phyloP scores from a whole-genome alignment of 2,329 filamentous ascomycete species.

The Aureobasidium musti region DNA sequence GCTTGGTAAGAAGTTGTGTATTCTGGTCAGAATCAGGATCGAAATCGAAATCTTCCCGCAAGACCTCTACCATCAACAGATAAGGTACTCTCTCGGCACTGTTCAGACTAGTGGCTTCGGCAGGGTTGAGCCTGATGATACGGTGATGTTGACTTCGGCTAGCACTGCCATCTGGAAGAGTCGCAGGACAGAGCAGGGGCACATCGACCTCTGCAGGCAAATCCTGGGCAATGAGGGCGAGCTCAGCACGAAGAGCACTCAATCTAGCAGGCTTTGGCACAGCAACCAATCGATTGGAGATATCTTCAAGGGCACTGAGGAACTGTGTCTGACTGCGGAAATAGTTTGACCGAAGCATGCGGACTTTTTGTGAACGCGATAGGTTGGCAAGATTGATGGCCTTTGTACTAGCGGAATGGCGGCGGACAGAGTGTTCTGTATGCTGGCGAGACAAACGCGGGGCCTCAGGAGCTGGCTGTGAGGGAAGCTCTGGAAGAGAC shows the following conservation, averaged over 20 bases:
- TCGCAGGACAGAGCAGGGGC: constrained; percentile 76
- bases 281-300: constrained; percentile 79
- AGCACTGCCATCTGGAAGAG: constrained; percentile 70
- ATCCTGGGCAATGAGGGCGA: constrained; percentile 78
- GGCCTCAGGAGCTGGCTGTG: constrained; percentile 29
- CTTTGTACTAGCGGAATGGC: constrained; percentile 62
- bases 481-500: constrained; percentile 40
- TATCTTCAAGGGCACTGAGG: constrained; percentile 75
- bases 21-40: constrained; percentile 75
- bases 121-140: constrained; percentile 79
- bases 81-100: constrained; percentile 86
- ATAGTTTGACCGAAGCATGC: constrained; percentile 75
- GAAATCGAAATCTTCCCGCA: constrained; percentile 80
- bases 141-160: constrained; percentile 77
- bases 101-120: constrained; percentile 81
- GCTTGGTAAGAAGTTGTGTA: constrained; percentile 62
- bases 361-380: constrained; percentile 66
- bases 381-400: constrained; percentile 63
- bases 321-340: constrained; percentile 81
- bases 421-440: constrained; percentile 41
- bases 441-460: constrained; percentile 37
- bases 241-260: constrained; percentile 76
- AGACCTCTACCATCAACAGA: constrained; percentile 78
- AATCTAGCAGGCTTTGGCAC: constrained; percentile 80
- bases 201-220: constrained; percentile 82